Conservation (phyloP, 371 early-diverging fungal species). For the Mortierella sp. region DNA sequence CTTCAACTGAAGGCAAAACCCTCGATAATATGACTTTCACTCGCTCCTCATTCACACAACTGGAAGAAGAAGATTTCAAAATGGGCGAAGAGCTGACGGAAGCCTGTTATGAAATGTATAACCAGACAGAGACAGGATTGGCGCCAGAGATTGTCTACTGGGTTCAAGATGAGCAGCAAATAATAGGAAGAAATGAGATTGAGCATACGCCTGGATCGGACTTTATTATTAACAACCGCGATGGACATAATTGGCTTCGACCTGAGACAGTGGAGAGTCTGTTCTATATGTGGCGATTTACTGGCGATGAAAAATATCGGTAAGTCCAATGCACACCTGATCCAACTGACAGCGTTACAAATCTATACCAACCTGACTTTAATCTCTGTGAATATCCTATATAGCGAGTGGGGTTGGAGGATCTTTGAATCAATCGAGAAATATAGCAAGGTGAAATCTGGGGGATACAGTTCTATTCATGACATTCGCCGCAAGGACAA, state of each 20-base stretch:
- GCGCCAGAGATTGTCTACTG: slow-evolving; percentile 87
- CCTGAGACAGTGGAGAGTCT: slow-evolving; percentile 95
- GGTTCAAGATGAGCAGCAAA: slow-evolving; percentile 49
- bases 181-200: slow-evolving; percentile 33
- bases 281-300: slow-evolving; percentile 86
- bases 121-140: slow-evolving; percentile 81
- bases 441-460: slow-evolving; percentile 73
- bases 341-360: neutral
- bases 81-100: slow-evolving; percentile 84
- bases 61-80: slow-evolving; percentile 69
- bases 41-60: slow-evolving; percentile 25
- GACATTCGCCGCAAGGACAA: slow-evolving; percentile 68
- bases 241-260: slow-evolving; percentile 81
- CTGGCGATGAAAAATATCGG: slow-evolving; percentile 83
- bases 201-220: slow-evolving; percentile 63
- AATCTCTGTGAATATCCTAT: neutral
- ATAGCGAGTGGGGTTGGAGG: slow-evolving; percentile 92
- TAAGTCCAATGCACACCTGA: slow-evolving; percentile 31
- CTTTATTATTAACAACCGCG: slow-evolving; percentile 72
- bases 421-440: slow-evolving; percentile 89
- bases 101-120: slow-evolving; percentile 90
- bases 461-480: slow-evolving; percentile 84
- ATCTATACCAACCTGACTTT: no score
- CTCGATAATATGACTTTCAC: slow-evolving; percentile 20
- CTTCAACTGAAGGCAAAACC: slow-evolving; percentile 74